Evolutionary conservation across 2,329 filamentous ascomycete genomes (phyloP).

Genomic region (Fusarium dlaminii): DNA sequence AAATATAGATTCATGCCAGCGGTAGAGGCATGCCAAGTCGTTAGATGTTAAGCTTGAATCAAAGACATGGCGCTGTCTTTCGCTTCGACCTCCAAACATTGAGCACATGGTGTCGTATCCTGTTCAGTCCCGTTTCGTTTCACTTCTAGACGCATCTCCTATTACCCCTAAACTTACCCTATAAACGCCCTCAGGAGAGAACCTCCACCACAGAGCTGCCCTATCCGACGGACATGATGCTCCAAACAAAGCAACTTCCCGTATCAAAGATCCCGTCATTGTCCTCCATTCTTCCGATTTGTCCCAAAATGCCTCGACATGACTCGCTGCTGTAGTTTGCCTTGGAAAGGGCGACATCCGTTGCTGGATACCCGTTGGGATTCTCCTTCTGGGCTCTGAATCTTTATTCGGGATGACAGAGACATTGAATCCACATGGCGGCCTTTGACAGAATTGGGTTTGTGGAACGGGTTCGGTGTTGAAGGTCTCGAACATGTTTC

Average conservation of each 20-base stretch:
- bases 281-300: constrained; percentile 27
- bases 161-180: not conserved
- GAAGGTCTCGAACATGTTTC: constrained; percentile 13
- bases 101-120: constrained; percentile 16
- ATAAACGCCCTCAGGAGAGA: too few relatives aligned
- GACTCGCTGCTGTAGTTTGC: constrained; percentile 12
- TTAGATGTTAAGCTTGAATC: constrained; percentile 22
- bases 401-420: constrained; percentile 28
- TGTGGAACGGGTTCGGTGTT: constrained; percentile 19
- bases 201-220: not conserved
- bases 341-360: not conserved
- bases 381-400: not conserved
- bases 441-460: not conserved
- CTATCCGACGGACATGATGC: not conserved
- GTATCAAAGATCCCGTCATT: constrained; percentile 15
- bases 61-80: constrained; percentile 31
- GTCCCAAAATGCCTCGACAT: constrained; percentile 1
- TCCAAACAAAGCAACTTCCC: constrained; percentile 19
- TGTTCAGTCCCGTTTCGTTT: constrained; percentile 3
- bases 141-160: not conserved
- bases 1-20: not conserved
- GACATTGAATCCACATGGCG: constrained; percentile 28
- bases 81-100: constrained; percentile 24
- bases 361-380: not conserved
- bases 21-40: constrained; percentile 2